phyloP scores from a whole-genome alignment of 176 grass and related monocot genomes.

The Aegilops longissima region DNA sequence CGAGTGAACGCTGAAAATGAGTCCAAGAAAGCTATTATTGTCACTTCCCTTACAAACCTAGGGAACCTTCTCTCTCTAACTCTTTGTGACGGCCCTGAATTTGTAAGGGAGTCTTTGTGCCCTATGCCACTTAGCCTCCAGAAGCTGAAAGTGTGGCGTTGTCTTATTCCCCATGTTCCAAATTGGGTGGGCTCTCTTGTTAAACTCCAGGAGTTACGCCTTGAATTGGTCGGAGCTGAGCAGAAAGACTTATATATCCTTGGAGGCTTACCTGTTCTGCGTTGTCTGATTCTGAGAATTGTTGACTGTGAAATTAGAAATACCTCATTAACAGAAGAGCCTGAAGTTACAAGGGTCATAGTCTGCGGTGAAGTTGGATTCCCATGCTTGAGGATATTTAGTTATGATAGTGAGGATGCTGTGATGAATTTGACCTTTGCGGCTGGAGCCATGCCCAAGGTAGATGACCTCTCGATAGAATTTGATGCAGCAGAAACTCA shows the following conservation, averaged over 20 bases:
- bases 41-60: too few relatives aligned
- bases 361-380: background rate
- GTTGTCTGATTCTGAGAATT: rapidly evolving
- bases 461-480: background rate
- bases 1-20: background rate
- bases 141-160: rapidly evolving
- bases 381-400: background rate
- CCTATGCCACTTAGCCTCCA: background rate
- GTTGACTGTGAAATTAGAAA: rapidly evolving
- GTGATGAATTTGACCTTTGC: background rate
- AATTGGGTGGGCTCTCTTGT: background rate
- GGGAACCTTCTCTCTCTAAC: too few relatives aligned
- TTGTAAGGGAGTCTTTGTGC: background rate
- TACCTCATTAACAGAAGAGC: background rate
- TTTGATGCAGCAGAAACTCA: background rate
- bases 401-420: rapidly evolving
- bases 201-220: background rate
- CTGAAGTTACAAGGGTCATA: background rate
- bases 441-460: background rate
- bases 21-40: too few relatives aligned
- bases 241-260: background rate
- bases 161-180: background rate
- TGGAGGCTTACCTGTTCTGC: background rate
- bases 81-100: background rate
- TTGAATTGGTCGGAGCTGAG: background rate